A percentile compares a stretch with the other conserved stretches of the same genome.
Conservation (phyloP, 2,329 filamentous ascomycete species). For the Calonectria pseudoreteaudii region DNA sequence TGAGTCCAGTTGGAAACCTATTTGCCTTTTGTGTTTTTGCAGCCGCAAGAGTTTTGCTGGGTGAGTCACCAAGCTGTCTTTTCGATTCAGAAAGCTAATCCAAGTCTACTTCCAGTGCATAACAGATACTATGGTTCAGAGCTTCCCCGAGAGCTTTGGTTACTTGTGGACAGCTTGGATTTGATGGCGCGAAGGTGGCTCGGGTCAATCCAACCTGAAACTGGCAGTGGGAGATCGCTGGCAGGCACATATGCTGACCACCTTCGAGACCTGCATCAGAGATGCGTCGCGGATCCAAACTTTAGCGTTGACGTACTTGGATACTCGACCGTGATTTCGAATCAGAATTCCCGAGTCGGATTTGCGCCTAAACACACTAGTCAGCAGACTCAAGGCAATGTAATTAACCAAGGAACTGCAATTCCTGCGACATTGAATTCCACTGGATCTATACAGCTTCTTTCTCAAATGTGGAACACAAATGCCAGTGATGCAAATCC, state of each 20-base stretch:
- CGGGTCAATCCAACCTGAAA: not conserved
- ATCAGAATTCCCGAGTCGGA: not conserved
- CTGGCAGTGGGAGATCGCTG: not conserved
- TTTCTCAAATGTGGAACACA: not conserved
- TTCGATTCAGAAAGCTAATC: not conserved
- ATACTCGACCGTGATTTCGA: slow-evolving; percentile 17
- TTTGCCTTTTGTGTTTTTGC: slow-evolving; percentile 23
- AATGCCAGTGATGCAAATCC: not conserved
- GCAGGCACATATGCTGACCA: slow-evolving; percentile 18
- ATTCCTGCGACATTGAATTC: not conserved
- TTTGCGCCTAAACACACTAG: not conserved
- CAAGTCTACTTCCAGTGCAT: not conserved
- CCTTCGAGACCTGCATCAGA: slow-evolving; percentile 12
- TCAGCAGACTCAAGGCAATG: not conserved
- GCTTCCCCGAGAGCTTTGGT: slow-evolving; percentile 15
- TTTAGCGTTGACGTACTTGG: slow-evolving; percentile 19
- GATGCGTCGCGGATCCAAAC: slow-evolving; percentile 5
- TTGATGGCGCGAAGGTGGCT: slow-evolving; percentile 16
- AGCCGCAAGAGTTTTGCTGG: slow-evolving; percentile 16
- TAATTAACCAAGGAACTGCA: not conserved
- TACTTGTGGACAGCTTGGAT: slow-evolving; percentile 14
- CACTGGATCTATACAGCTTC: not conserved
- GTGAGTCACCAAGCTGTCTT: not conserved
- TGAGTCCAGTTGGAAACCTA: slow-evolving; percentile 11
- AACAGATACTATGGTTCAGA: slow-evolving; percentile 16